Base-by-base conservation (phyloP, 2,329 filamentous ascomycete genomes). In the Cladosporium velox region DNA sequence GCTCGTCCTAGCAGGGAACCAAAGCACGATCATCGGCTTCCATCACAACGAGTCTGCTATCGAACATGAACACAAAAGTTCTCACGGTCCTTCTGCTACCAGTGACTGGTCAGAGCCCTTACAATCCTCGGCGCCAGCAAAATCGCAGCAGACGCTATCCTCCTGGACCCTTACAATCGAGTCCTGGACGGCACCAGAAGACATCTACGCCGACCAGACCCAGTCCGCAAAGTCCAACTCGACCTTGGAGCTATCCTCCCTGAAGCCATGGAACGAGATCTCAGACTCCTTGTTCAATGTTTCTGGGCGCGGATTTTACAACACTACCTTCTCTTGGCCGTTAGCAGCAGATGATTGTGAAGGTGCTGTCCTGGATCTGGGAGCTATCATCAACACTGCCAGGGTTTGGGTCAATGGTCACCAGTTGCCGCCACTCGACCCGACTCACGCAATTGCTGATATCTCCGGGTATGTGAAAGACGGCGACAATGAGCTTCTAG, bases 1-100 rank as follows among this genome's bases (percentile, higher is more conserved):
- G 2, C 66, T 83, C 15, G 65, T 61, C 2, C 70, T 84, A 3
- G 76, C 76, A 26, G 76, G 73, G 0, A 80, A 81, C 64, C 77
- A 83, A 71, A 77, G 76, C 4, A 71, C 72, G 2, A 77, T 82
- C 38, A 70, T 83, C 32, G 79, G 73, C 6, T 80, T 83, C 68
- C 69, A 69, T 51, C 67, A 67, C 65, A 58, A 65, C 47, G 68
- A 69, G 28, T 61, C 65, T 30, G 55, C 35, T 10, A n/a, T 8
- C 47, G 51, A 24, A 41, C 21, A n/a, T 14, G 41, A 49, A n/a
- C 21, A 38, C 6, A 24, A 65, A 10, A 7, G 18, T n/a, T 21
- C 28, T 18, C 4, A 30, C 8, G 3, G 30, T n/a, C 4, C 28
- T 8, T 18, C 51, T 4, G 51, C 15, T 12, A 21, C 18, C 18